Evolutionary conservation across 2,329 filamentous ascomycete species (phyloP), one percentile per base, ranked within the genome.

Genomic region (Alternaria sp.): DNA sequence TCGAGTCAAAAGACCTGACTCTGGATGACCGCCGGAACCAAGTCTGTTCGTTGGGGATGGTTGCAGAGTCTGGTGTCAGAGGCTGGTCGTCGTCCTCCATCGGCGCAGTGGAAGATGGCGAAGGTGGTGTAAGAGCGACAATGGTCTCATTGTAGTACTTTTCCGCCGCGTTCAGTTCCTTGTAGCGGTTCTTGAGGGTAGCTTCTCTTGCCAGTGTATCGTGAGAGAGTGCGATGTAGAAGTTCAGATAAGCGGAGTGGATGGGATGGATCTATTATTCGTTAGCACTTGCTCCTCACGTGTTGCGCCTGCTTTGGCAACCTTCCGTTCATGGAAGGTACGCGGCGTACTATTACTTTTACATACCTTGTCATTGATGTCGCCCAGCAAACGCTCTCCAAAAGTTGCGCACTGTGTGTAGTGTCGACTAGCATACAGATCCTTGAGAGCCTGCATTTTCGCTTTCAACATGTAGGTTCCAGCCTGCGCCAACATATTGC

Each of bases 201-300:
- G 78, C 75, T 68, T 77, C 73, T 17, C 79, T 72, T 5, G 77
- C 79, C 25, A 79, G 65, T 4, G 74, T 73, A 61, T 81, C 79
- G 60, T 81, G 75, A 9, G 77, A 77, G 11, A 80, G 63, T 4
- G 77, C 79, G 5, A 74, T 71, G 62, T 80, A 81, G 68, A 80
- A 81, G 66, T 78, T 73, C 9, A 81, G 68, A 55, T 76, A 79
- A 8, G 77, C 72, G 2, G 66, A 58, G 58, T 79, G 72, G 7
- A 80, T 55, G n/a, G 77, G 76, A 64, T 80, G 77, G 21, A 73
- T 68, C 79, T 81, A 50, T 15, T 17, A 0, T 15, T 57, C 26
- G 40, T 67, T 15, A 63, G 57, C 30, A 15, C 19, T 28, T 59
- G 47, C 54, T 49, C 26, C n/a, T 43, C 28, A 6, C 4, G 12